phyloP scores from a whole-genome alignment of 2,329 filamentous ascomycete genomes.

The Fusarium secorum region DNA sequence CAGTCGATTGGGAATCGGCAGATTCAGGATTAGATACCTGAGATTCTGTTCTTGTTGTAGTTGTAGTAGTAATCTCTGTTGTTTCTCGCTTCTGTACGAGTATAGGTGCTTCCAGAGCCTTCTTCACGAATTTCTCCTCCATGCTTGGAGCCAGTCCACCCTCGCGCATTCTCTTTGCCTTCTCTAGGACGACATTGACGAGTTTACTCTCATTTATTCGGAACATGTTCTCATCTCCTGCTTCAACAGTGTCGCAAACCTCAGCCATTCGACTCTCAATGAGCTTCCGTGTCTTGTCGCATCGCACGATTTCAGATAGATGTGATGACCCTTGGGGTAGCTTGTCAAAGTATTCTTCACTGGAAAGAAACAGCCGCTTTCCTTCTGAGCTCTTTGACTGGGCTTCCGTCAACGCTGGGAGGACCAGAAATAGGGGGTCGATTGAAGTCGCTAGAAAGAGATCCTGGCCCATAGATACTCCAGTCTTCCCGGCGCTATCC shows the following conservation, averaged over 20 bases:
- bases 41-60: slow-evolving; percentile 25
- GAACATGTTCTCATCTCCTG: slow-evolving; percentile 86
- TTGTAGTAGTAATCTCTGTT: slow-evolving; percentile 10
- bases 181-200: slow-evolving; percentile 68
- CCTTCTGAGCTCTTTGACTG: slow-evolving; percentile 53
- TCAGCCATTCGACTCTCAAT: slow-evolving; percentile 72
- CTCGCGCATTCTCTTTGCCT: slow-evolving; percentile 74
- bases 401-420: slow-evolving; percentile 71
- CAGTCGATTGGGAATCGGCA: slow-evolving; percentile 54
- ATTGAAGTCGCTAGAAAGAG: slow-evolving; percentile 85
- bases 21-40: slow-evolving; percentile 39
- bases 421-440: slow-evolving; percentile 83
- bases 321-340: slow-evolving; percentile 64
- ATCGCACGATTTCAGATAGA: slow-evolving; percentile 63
- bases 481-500: slow-evolving; percentile 29
- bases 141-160: slow-evolving; percentile 77
- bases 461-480: slow-evolving; percentile 70
- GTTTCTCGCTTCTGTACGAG: slow-evolving; percentile 69
- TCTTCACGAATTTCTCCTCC: slow-evolving; percentile 84
- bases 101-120: slow-evolving; percentile 78
- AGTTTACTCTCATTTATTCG: slow-evolving; percentile 79
- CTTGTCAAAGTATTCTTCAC: slow-evolving; percentile 76
- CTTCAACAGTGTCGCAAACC: slow-evolving; percentile 83
- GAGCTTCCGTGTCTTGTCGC: slow-evolving; percentile 55
- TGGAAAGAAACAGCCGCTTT: slow-evolving; percentile 71